Percentiles rank a stretch among this genome's conserved stretches.
Conservation (phyloP, 1,139 yeast genomes). For the Debaryomyces udenii region DNA sequence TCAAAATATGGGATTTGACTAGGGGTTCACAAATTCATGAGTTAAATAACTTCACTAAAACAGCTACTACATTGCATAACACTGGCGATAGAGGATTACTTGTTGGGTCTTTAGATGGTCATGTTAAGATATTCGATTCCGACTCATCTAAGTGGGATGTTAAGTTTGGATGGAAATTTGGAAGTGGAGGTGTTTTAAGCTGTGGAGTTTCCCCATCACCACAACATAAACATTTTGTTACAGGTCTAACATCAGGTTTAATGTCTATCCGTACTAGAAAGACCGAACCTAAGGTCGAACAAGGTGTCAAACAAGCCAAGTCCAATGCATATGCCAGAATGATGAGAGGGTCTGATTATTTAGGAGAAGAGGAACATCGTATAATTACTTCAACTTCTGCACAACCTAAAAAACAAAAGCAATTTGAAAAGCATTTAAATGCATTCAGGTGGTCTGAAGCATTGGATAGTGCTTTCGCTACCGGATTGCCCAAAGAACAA, state of each 20-base stretch:
- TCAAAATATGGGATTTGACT: conserved; percentile 91
- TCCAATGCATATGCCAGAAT: conserved; percentile 67
- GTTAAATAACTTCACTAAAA: conserved; percentile 83
- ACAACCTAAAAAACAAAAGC: conserved; percentile 64
- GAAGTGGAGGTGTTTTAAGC: conserved; percentile 80
- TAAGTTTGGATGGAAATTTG: conserved; percentile 96
- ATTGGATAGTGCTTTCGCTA: conserved; percentile 77
- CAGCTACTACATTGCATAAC: conserved; percentile 82
- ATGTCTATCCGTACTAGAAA: conserved; percentile 87
- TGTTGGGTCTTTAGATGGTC: conserved; percentile 96
- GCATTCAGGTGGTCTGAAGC: conserved; percentile 94
- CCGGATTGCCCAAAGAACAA: conserved; percentile 77
- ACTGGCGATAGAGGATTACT: conserved; percentile 73
- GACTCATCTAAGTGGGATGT: conserved; percentile 78
- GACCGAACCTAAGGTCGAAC: conserved; percentile 60
- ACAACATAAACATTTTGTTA: conserved; percentile 79
- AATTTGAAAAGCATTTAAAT: conserved; percentile 80
- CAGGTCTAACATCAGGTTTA: conserved; percentile 91
- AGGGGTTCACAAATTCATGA: conserved; percentile 67
- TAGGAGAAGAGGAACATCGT: conserved; percentile 84
- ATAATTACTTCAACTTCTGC: conserved; percentile 59
- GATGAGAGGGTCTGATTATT: conserved; percentile 89
- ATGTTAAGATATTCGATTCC: conserved; percentile 90
- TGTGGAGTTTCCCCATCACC: conserved; percentile 86
- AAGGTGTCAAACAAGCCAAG: conserved; percentile 50